Evolutionary conservation across 352 stramenopile species (phyloP).

Genomic region (Peronospora belbahrii): DNA sequence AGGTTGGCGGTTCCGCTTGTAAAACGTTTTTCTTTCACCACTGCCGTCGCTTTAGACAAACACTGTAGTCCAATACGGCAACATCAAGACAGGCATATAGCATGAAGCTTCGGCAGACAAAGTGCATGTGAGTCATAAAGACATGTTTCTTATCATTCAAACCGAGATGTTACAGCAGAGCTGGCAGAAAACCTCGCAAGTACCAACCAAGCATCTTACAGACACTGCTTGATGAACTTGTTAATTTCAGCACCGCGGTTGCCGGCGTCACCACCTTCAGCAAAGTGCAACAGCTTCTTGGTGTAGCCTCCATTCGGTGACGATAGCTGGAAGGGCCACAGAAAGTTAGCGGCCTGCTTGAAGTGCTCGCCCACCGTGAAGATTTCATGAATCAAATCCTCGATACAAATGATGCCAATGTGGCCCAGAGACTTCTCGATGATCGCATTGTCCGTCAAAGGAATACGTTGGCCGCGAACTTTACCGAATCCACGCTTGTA

Average conservation of each 20-base stretch:
- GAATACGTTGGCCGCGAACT: constrained; percentile 96
- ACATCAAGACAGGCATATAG: neutral
- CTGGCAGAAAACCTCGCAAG: constrained; percentile 8
- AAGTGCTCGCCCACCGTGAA: constrained; percentile 98
- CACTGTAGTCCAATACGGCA: no score
- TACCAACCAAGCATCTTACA: constrained; percentile 58
- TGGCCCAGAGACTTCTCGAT: constrained; percentile 94
- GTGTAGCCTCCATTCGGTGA: constrained; percentile 92
- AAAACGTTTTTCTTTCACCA: no score
- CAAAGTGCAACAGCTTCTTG: constrained; percentile 92
- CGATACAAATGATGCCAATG: constrained; percentile 96
- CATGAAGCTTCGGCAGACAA: neutral
- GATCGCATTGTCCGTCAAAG: constrained; percentile 95
- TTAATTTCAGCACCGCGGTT: constrained; percentile 91
- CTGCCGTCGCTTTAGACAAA: no score
- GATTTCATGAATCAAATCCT: constrained; percentile 99
- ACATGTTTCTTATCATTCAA: constrained; percentile 48
- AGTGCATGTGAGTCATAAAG: constrained; percentile 9
- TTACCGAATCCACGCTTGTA: constrained; percentile 99
- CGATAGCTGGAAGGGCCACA: constrained; percentile 99
- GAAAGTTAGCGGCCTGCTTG: constrained; percentile 99
- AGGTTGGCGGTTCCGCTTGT: no score
- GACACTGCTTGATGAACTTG: constrained; percentile 91
- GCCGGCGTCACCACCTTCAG: constrained; percentile 88
- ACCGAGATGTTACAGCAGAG: constrained; percentile 37